Conservation (phyloP, 2,329 filamentous ascomycete species). For the Metarhizium rileyi region DNA sequence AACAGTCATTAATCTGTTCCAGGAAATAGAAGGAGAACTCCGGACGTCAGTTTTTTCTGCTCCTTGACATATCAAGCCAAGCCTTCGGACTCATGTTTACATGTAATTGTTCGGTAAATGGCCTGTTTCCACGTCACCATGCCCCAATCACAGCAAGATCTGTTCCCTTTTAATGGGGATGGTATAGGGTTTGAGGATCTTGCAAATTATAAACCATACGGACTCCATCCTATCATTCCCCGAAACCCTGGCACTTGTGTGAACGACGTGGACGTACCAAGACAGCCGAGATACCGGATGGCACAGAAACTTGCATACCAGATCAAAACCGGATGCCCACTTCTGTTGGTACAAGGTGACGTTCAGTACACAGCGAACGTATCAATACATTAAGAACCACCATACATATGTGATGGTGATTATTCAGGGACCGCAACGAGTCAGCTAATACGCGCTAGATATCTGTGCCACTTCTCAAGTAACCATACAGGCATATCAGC, state of each 20-base stretch:
- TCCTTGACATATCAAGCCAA: too few relatives aligned
- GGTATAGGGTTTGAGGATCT: background rate
- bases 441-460: too few relatives aligned
- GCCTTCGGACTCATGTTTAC: too few relatives aligned
- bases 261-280: background rate
- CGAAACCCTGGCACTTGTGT: background rate
- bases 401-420: too few relatives aligned
- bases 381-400: too few relatives aligned
- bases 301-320: background rate
- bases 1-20: too few relatives aligned
- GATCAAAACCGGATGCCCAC: background rate
- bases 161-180: background rate
- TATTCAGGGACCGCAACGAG: too few relatives aligned
- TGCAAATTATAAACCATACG: background rate
- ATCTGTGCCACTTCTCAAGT: too few relatives aligned
- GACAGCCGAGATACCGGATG: background rate
- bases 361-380: background rate
- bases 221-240: background rate
- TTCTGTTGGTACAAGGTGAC: background rate
- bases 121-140: background rate
- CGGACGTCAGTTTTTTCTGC: too few relatives aligned
- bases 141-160: background rate
- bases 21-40: too few relatives aligned
- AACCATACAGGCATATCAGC: too few relatives aligned
- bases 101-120: too few relatives aligned